phyloP scores from a whole-genome alignment of 257 asterid genomes.

The Lantana camara region DNA sequence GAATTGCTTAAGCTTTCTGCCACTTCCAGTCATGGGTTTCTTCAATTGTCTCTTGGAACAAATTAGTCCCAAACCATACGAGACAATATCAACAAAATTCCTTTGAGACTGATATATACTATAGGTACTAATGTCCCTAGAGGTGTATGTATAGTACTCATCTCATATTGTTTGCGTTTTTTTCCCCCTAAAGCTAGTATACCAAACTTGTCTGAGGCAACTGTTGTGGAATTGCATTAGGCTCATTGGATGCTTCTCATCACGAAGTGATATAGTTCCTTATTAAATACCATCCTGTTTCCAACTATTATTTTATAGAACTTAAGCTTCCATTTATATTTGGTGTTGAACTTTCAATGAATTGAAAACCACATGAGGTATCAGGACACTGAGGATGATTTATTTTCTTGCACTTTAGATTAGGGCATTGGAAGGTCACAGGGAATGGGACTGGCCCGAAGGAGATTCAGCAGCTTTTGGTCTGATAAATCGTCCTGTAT shows the following conservation, averaged over 20 bases:
- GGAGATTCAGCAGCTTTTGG: conserved; percentile 43
- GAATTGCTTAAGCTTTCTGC: too few relatives aligned
- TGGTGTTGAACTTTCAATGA: conserved; percentile 24
- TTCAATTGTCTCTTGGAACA: too few relatives aligned
- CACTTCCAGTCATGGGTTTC: too few relatives aligned
- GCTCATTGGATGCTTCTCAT: background rate
- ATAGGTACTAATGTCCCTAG: too few relatives aligned
- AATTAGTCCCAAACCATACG: too few relatives aligned
- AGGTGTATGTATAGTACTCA: too few relatives aligned
- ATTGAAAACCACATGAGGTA: conserved; percentile 39
- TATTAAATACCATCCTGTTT: background rate
- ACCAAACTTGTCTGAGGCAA: background rate
- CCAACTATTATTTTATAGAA: too few relatives aligned
- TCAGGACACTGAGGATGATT: conserved; percentile 25
- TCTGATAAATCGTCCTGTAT: conserved; percentile 24
- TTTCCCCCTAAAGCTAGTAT: too few relatives aligned
- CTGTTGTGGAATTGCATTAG: background rate
- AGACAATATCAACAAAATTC: too few relatives aligned
- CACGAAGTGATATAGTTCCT: background rate
- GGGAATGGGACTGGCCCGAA: conserved; percentile 74
- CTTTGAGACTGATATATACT: too few relatives aligned
- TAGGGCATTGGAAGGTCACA: conserved; percentile 52
- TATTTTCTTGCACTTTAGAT: conserved; percentile 46
- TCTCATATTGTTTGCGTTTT: too few relatives aligned
- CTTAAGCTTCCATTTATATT: conserved; percentile 13